Evolutionary conservation across 331 rosid species (phyloP).

Genomic region (Acacia pycnantha): DNA sequence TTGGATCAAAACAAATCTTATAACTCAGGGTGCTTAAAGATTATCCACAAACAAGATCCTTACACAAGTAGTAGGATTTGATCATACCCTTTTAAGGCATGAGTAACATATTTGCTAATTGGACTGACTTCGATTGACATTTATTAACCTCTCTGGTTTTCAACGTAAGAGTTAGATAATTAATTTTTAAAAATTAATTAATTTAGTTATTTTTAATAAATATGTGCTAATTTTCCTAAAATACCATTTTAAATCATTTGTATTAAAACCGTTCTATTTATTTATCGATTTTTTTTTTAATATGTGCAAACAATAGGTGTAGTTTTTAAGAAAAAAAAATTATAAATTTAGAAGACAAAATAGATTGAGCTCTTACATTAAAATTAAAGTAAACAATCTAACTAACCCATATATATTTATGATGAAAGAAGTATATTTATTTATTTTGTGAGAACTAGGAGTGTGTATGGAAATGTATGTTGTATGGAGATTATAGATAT

Average conservation of each 20-base stretch:
- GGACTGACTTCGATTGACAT: not conserved
- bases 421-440: not conserved
- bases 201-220: not conserved
- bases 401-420: not conserved
- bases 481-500: not conserved
- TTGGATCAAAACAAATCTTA: not conserved
- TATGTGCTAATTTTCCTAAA: no score
- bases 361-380: no score
- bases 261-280: not conserved
- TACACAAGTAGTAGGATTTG: not conserved
- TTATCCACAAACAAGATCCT: not conserved
- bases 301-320: not conserved
- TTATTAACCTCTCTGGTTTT: not conserved
- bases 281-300: no score
- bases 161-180: not conserved
- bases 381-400: not conserved
- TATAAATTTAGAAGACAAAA: no score
- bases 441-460: not conserved
- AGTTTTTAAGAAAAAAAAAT: no score
- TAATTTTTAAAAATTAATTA: no score
- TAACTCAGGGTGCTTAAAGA: not conserved
- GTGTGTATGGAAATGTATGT: not conserved
- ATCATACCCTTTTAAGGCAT: not conserved
- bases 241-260: no score
- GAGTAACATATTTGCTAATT: not conserved